Evolutionary conservation across 2,329 filamentous ascomycete species (phyloP).

Genomic region (Eutypa lata): DNA sequence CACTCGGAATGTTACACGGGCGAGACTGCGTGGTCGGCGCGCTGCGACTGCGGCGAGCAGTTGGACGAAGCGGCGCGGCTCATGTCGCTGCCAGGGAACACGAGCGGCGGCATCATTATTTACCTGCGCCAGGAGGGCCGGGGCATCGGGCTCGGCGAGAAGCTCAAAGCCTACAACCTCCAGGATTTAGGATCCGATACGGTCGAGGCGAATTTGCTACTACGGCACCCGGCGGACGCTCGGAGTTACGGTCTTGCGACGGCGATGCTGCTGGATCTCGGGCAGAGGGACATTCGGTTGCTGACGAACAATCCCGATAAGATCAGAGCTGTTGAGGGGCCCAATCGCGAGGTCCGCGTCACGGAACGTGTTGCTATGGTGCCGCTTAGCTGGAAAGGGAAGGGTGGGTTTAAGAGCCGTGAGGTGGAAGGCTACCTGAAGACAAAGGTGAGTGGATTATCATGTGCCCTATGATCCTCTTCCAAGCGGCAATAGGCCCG

Average conservation of each 20-base stretch:
- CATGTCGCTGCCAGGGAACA: slow-evolving; percentile 70
- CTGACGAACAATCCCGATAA: slow-evolving; percentile 98
- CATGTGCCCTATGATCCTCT: too few species aligned
- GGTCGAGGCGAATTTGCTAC: slow-evolving; percentile 87
- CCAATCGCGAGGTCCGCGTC: slow-evolving; percentile 81
- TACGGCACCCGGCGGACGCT: slow-evolving; percentile 91
- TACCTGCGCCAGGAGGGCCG: slow-evolving; percentile 95
- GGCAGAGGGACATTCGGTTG: slow-evolving; percentile 72
- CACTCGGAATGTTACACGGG: slow-evolving; percentile 98
- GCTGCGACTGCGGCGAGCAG: slow-evolving; percentile 97
- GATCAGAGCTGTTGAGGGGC: slow-evolving; percentile 89
- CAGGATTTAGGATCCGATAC: slow-evolving; percentile 97
- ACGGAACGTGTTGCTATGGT: slow-evolving; percentile 93
- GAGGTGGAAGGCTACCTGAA: slow-evolving; percentile 93
- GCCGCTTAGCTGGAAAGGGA: slow-evolving; percentile 85
- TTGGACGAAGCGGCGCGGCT: slow-evolving; percentile 91
- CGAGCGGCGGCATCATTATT: slow-evolving; percentile 81
- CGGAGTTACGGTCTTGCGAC: slow-evolving; percentile 95
- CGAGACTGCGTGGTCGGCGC: slow-evolving; percentile 96
- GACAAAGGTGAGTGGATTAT: slow-evolving; percentile 77
- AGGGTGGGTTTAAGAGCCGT: slow-evolving; percentile 76
- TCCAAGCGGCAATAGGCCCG: too few species aligned
- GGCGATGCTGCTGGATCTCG: slow-evolving; percentile 86
- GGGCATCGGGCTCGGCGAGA: slow-evolving; percentile 90
- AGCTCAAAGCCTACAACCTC: slow-evolving; percentile 96